Evolutionary conservation across 2,329 filamentous ascomycete genomes (phyloP).

Genomic region (Oidium heveae): DNA sequence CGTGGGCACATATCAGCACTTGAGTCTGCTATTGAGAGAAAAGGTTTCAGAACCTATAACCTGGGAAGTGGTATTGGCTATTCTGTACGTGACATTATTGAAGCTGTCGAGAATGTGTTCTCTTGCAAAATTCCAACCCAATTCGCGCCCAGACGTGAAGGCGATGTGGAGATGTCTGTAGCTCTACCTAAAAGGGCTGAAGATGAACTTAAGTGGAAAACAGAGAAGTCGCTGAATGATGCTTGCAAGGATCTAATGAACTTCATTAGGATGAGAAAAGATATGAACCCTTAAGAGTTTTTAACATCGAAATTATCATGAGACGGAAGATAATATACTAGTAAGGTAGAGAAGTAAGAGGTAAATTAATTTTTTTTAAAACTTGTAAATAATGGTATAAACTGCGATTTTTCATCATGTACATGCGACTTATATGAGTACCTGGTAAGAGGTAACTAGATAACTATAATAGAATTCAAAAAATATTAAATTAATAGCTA

Average conservation of each 20-base stretch:
- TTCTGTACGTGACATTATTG: slow-evolving; percentile 20
- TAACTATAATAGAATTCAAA: too few species aligned
- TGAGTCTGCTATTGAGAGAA: slow-evolving; percentile 10
- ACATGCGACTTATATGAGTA: too few species aligned
- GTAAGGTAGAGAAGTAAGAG: too few species aligned
- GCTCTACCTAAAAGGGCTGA: slow-evolving; percentile 18
- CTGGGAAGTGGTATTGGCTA: slow-evolving; percentile 21
- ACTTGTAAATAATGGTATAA: too few species aligned
- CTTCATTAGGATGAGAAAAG: background rate
- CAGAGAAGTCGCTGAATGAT: slow-evolving; percentile 9
- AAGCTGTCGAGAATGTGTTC: slow-evolving; percentile 17
- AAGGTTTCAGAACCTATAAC: slow-evolving; percentile 20
- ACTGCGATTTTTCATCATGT: too few species aligned
- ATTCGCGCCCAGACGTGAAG: slow-evolving; percentile 16
- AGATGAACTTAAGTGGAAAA: slow-evolving; percentile 20
- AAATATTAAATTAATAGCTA: too few species aligned
- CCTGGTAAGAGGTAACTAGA: too few species aligned
- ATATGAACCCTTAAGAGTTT: background rate
- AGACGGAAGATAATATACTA: too few species aligned
- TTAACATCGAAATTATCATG: too few species aligned
- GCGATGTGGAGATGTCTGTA: slow-evolving; percentile 21
- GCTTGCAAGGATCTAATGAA: slow-evolving; percentile 7
- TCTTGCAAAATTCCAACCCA: slow-evolving; percentile 16
- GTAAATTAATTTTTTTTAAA: too few species aligned
- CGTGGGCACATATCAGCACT: slow-evolving; percentile 35